Evolutionary conservation across 2,329 filamentous ascomycete genomes (phyloP), one percentile per base, ranked within the genome.

Genomic region (Xylaria sp.): DNA sequence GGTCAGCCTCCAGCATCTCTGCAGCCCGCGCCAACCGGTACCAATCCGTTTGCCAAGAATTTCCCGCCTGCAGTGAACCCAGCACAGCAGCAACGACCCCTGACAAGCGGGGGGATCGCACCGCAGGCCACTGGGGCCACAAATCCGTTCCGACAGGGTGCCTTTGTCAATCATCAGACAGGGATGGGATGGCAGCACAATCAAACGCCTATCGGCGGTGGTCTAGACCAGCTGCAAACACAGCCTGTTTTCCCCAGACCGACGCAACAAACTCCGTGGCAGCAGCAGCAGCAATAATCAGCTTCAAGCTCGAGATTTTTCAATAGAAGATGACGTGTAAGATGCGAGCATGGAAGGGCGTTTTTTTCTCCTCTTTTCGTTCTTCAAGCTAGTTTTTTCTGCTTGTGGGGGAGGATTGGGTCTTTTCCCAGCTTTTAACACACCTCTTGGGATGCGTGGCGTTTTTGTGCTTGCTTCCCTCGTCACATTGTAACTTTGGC

Each of bases 81-180:
- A 60, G 78, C 80, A 9, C 66, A 64, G 48, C 82, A 83, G 42
- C 82, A 83, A 59, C 78, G 82, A n/a, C 84, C 83, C 0, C 82
- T 84, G 49, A 83, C 84, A 1, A 82, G 81, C 44, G 80, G 80
- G 40, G 80, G 79, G 58, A 81, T 96, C 5, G 86, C 87, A 62
- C 89, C 93, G 2, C 93, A 95, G 76, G 87, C 91, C 1, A 97
- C 94, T 0, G 94, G 94, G 9, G 93, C 89, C 76, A 97, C 94
- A 2, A 99, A 99, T 76, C 96, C 96, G 0, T 98, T 98, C 86
- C 88, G 96, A 17, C 94, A 98, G 77, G 93, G 92, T 54, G 89
- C 91, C 4, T 97, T 97, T 79, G 90, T 97, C 61, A 96, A 97
- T 77, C 94, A 97, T 76, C 86, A 90, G 71, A 97, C 94, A 0